Evolutionary conservation across 345 rosid species (phyloP), one percentile per base, ranked within the genome.

Genomic region (Brassica nigra): DNA sequence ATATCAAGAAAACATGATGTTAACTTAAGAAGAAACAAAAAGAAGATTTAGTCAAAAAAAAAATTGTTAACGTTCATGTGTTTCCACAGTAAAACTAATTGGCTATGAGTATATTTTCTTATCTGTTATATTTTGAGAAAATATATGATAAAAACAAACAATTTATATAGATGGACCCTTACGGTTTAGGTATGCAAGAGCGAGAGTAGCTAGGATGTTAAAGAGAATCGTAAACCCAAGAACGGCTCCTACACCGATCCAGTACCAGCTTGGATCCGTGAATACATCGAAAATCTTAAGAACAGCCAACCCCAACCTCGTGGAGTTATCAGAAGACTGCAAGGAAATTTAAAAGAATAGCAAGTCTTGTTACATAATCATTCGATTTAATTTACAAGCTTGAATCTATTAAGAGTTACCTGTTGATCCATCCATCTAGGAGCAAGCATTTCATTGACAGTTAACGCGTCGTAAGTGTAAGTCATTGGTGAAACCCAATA

Each of bases 401-500:
- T 5, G 65, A 61, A 61, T 28, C 34, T 61, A 28, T 11, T 52
- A 36, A 36, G 52, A 20, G 61, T 63, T 86, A 92, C 97, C 80
- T 0, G 1, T 87, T 83, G 82, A 76, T 89, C 64, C 90, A 87
- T 91, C 99, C 99, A 95, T 75, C 99, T 85, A 15, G 96, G 88
- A 58, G 97, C 89, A 69, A 69, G 70, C 86, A 95, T 83, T 85
- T 95, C 98, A 42, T 93, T 95, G 20, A 90, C 90, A 2, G 89
- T 20, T 3, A 95, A 39, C 71, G 96, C 89, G 64, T 95, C 90
- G 81, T 44, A 88, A 70, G 87, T 88, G 58, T 93, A 95, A n/a
- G 86, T 59, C 86, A 95, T 3, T 8, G 99, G 98, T 34, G 98
- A 95, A 64, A 91, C 72, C 99, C 99, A 95, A 70, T 95, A 88